phyloP scores from a whole-genome alignment of 2,329 filamentous ascomycete species.

The Fusarium pseudonygamai region DNA sequence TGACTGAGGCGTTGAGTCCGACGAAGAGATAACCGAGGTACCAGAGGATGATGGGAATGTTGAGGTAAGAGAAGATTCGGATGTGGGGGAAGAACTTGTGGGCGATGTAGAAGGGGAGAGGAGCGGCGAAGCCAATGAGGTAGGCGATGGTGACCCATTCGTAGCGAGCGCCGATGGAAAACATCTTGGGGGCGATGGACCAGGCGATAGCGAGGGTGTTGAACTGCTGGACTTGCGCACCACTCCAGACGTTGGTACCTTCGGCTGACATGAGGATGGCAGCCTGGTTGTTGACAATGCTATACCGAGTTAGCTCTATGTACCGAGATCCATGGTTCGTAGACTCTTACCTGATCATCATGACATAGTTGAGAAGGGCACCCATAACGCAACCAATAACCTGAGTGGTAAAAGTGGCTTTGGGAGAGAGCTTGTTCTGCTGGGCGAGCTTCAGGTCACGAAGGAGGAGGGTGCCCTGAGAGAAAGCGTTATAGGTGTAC shows the following conservation, averaged over 20 bases:
- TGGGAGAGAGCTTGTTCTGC: slow-evolving; percentile 24
- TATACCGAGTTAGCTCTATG: slow-evolving; percentile 38
- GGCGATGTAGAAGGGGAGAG: slow-evolving; percentile 47
- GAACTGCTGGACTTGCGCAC: slow-evolving; percentile 59
- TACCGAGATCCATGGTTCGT: fast-evolving
- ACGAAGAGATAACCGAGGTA: slow-evolving; percentile 17
- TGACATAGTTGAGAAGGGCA: slow-evolving; percentile 62
- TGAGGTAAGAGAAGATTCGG: slow-evolving; percentile 55
- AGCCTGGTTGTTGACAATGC: slow-evolving; percentile 59
- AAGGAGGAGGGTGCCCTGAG: neutral
- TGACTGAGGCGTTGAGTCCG: slow-evolving; percentile 59
- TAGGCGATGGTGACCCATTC: slow-evolving; percentile 16
- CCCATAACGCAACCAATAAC: slow-evolving; percentile 65
- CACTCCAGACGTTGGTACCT: slow-evolving; percentile 62
- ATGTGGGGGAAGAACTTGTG: slow-evolving; percentile 51
- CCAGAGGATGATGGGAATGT: slow-evolving; percentile 56
- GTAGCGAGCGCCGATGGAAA: slow-evolving; percentile 11
- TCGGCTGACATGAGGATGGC: slow-evolving; percentile 56
- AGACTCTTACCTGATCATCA: slow-evolving; percentile 52
- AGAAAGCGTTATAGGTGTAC: slow-evolving; percentile 20
- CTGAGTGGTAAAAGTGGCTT: slow-evolving; percentile 51
- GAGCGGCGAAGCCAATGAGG: slow-evolving; percentile 47
- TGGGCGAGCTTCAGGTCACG: slow-evolving; percentile 22
- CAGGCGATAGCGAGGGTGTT: slow-evolving; percentile 58
- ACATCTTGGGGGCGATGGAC: slow-evolving; percentile 58